Evolutionary conservation across 2,329 filamentous ascomycete species (phyloP), one percentile per base, ranked within the genome.

Genomic region (Keithomyces neogunnii): DNA sequence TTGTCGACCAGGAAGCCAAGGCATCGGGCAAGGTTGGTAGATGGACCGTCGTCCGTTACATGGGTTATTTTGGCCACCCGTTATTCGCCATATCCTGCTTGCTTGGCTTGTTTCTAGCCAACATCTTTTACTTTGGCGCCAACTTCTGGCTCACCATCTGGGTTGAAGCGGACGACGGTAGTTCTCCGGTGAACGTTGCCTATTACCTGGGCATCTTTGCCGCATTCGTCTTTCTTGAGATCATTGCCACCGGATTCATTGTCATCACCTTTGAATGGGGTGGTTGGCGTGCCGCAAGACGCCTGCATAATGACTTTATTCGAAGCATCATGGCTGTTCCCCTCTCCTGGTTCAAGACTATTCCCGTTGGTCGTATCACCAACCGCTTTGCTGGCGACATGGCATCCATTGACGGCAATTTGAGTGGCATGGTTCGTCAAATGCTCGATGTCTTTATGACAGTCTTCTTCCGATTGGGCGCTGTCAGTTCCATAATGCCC

Each of bases 371-470:
- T 10, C 72, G 77, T 40, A 71, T 78, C 51, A 70, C 76, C 50
- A 80, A 80, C 57, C 73, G 79, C 10, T 78, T 81, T 55, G 75
- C 76, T 1, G 75, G 77, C 36, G 78, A 82, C 53, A 79, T 80
- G 61, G 69, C 71, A n/a, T 78, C 77, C 0, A 70, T 82, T 48
- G 79, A 82, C 56, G 72, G 69, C 6, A 59, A 65, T 1, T 62
- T 82, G 5, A 69, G 72, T 26, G 64, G 67, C 2, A 70, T 76
- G 66, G 63, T 80, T 1, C 70, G 73, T 4, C 56, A 59, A 40
- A 69, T 67, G 2, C 51, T 78, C 8, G 73, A 77, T 51, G 66
- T 67, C 10, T 55, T 63, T 8, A 64, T 76, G 49, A 62, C 69
- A 19, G 64, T 77, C 51, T 51, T 74, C 28, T 73, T 77, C 49